Base-by-base conservation (phyloP, 2,329 filamentous ascomycete genomes). In the Alternaria sp. region DNA sequence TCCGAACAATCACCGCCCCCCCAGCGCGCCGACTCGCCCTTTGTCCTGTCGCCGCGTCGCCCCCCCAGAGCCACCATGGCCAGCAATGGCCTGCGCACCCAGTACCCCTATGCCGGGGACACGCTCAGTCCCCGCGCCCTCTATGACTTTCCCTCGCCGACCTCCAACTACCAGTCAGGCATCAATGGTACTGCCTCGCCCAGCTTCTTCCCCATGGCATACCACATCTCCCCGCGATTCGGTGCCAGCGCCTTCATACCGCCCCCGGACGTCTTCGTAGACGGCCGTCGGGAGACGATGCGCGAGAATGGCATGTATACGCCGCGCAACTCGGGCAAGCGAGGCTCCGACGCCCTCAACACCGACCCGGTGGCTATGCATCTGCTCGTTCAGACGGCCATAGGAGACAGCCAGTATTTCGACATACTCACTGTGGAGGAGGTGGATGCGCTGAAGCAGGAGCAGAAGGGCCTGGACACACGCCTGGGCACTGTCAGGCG, bases 391-490 rank as follows among this genome's bases (percentile, higher is more conserved):
- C 94, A 98, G 80, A 98, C 92, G 21, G 95, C 95, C 21, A 86
- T 99, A 60, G 86, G 89, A 59, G 95, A 99, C 79, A 96, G 93
- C 80, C 90, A 88, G 72, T 82, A 88, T 68, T 99, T 89, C 76
- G 89, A 94, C 72, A 88, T 99, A 24, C 77, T 99, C 61, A 92
- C 93, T 0, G 91, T 94, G 67, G 93, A 97, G 74, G 93, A 98
- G 78, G 90, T 97, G 29, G 95, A 98, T 66, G 85, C 87, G 45
- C 80, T 98, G 70, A 99, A 98, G 83, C 96, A 93, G 76, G 92
- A 97, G 80, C 86, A 89, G 62, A 85, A 87, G 58, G 82, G 87
- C 34, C 79, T 98, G 49, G 83, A 85, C 26, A 86, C 88, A 72
- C 89, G 92, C n/a, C 88, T 97, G 66, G 91, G 94, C 62, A 89